phyloP scores from a whole-genome alignment of 2,329 filamentous ascomycete species.

The Fusarium lateritium region DNA sequence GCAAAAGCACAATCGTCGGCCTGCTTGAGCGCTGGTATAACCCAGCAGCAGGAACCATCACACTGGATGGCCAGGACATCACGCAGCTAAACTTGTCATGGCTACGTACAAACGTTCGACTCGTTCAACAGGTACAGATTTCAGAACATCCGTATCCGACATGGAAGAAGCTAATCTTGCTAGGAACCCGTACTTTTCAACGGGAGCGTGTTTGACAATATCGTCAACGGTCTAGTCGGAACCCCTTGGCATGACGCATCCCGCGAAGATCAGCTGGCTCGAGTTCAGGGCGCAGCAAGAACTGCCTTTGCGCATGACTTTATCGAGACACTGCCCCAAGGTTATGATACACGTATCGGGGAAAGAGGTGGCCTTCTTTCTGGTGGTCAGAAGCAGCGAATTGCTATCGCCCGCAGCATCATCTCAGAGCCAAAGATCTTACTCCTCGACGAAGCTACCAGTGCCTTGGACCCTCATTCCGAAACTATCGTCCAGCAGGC shows the following conservation, averaged over 20 bases:
- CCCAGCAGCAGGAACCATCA: conserved; percentile 53
- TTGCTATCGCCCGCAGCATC: conserved; percentile 76
- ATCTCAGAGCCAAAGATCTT: conserved; percentile 72
- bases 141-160: too few relatives aligned
- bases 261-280: conserved; percentile 59
- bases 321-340: conserved; percentile 62
- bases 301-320: conserved; percentile 67
- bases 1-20: conserved; percentile 58
- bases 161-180: too few relatives aligned
- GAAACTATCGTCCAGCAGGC: conserved; percentile 67
- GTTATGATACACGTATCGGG: conserved; percentile 70
- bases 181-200: conserved; percentile 62
- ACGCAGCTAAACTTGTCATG: conserved; percentile 56
- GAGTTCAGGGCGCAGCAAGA: conserved; percentile 63
- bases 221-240: conserved; percentile 64
- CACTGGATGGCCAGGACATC: conserved; percentile 55
- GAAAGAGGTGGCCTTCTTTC: conserved; percentile 74
- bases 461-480: conserved; percentile 62
- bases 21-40: conserved; percentile 60
- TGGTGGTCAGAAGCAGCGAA: conserved; percentile 75
- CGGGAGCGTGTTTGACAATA: conserved; percentile 68
- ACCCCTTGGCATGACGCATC: conserved; percentile 56
- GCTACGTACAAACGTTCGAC: conserved; percentile 57
- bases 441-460: conserved; percentile 77
- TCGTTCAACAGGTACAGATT: conserved; percentile 52